A percentile compares a stretch with the other conserved stretches of the same genome.
These are phyloP conservation scores for Aspergillus egyptiacus DNA, from an alignment of 495 filamentous ascomycete genomes.

Conservation along the genomic window DNA sequence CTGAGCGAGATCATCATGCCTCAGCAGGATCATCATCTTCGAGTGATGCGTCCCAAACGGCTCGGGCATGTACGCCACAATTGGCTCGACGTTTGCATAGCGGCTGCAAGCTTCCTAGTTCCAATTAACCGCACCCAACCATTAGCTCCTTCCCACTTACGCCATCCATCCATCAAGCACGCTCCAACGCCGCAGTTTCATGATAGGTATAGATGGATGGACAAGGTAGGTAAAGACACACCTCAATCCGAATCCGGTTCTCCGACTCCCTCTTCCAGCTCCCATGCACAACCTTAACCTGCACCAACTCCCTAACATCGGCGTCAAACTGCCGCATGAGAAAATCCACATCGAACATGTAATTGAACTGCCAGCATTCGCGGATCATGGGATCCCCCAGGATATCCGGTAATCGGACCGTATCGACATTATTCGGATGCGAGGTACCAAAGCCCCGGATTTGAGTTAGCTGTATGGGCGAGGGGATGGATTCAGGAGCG, in stretches of 20 bases:
- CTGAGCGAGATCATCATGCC: constrained; percentile 71
- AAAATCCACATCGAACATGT: constrained; percentile 75
- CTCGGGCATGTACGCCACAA: constrained; percentile 77
- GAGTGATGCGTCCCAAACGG: constrained; percentile 83
- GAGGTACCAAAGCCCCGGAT: constrained; percentile 58
- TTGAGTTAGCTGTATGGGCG: constrained; percentile 69
- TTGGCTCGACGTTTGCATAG: constrained; percentile 63
- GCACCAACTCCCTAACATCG: constrained; percentile 58
- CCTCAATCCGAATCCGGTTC: constrained; percentile 55
- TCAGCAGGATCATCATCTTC: constrained; percentile 80
- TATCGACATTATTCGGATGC: constrained; percentile 54
- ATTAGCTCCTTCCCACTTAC: neutral
- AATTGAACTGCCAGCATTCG: constrained; percentile 91
- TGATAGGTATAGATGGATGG: neutral
- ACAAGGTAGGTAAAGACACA: too few relatives aligned
- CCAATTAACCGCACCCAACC: neutral
- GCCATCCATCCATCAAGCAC: neutral
- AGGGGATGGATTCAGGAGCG: constrained; percentile 29
- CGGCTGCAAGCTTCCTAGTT: constrained; percentile 51
- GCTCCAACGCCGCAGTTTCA: neutral
- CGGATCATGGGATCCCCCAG: constrained; percentile 75
- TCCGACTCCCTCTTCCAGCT: constrained; percentile 75
- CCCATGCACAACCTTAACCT: constrained; percentile 76
- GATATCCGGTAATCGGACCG: constrained; percentile 63
- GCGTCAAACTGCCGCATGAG: constrained; percentile 62